phyloP scores from a whole-genome alignment of 805 yeast genomes.

The Schwanniomyces polymorphus region DNA sequence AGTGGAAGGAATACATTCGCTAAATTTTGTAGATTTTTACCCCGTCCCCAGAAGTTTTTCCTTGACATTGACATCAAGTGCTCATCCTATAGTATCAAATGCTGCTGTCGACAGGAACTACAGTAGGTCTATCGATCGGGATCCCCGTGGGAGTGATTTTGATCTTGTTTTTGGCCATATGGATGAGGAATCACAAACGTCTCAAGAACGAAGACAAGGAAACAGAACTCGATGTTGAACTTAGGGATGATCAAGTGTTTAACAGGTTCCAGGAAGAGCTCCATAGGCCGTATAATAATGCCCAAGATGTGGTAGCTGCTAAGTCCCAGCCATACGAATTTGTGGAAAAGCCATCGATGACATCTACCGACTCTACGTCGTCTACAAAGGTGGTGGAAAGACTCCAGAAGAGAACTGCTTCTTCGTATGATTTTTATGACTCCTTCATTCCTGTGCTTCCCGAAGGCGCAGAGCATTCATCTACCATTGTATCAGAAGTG shows the following conservation, averaged over 20 bases:
- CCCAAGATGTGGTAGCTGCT: slow-evolving; percentile 9
- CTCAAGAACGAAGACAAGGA: slow-evolving; percentile 33
- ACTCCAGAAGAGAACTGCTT: slow-evolving; percentile 13
- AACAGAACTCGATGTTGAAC: slow-evolving; percentile 31
- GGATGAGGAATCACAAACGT: slow-evolving; percentile 28
- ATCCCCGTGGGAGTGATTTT: slow-evolving; percentile 35
- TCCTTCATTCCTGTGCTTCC: slow-evolving; percentile 40
- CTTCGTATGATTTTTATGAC: slow-evolving; percentile 43
- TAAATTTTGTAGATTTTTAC: background rate
- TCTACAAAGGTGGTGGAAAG: slow-evolving; percentile 3
- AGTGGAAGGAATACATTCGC: background rate
- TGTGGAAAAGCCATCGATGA: slow-evolving; percentile 8
- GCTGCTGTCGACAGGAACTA: slow-evolving; percentile 17
- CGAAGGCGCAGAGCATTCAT: slow-evolving; percentile 4
- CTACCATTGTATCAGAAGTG: slow-evolving; percentile 5
- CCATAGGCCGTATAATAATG: slow-evolving; percentile 21
- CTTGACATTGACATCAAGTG: background rate
- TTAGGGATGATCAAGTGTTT: slow-evolving; percentile 36
- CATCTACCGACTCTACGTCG: slow-evolving; percentile 9
- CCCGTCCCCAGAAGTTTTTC: background rate
- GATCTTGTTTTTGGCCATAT: slow-evolving; percentile 20
- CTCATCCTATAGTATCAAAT: background rate
- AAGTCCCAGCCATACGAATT: slow-evolving; percentile 6
- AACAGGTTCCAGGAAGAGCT: slow-evolving; percentile 37
- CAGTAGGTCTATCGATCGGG: slow-evolving; percentile 45